Evolutionary conservation across 1,139 yeast species (phyloP).

Genomic region (Meyerozyma smithsonii): DNA sequence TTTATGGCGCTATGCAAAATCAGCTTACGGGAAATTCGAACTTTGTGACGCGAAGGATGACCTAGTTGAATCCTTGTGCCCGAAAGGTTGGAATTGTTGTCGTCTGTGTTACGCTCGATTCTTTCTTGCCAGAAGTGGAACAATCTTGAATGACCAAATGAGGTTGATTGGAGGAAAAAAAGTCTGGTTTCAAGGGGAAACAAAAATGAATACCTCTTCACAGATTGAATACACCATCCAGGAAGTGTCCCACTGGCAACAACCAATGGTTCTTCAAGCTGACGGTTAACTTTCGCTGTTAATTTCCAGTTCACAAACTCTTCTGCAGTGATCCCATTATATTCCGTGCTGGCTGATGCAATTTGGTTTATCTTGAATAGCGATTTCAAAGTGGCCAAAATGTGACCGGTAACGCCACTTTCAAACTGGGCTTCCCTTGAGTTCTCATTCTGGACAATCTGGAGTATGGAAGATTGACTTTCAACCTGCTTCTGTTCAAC

Average conservation of each 20-base stretch:
- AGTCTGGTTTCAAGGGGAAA: constrained; percentile 82
- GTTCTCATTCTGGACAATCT: constrained; percentile 11
- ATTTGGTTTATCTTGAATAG: constrained; percentile 46
- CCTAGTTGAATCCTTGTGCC: constrained; percentile 51
- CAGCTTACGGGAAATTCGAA: constrained; percentile 67
- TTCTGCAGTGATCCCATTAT: constrained; percentile 29
- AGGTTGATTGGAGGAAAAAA: constrained; percentile 77
- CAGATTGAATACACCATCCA: constrained; percentile 72
- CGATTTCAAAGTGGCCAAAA: constrained; percentile 52
- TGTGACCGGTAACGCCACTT: constrained; percentile 45
- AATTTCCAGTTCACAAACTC: constrained; percentile 73
- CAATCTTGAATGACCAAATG: constrained; percentile 85
- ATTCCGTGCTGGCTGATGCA: constrained; percentile 18
- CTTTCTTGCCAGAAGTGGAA: constrained; percentile 73
- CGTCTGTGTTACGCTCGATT: constrained; percentile 39
- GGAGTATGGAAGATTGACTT: constrained; percentile 5
- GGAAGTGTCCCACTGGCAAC: constrained; percentile 89
- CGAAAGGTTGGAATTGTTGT: constrained; percentile 7
- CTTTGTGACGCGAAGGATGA: constrained; percentile 74
- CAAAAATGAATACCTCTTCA: constrained; percentile 72
- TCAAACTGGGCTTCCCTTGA: constrained; percentile 30
- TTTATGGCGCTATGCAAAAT: constrained; percentile 77
- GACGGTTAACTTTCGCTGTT: constrained; percentile 82
- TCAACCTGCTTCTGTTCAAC: constrained; percentile 11
- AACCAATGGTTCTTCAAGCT: constrained; percentile 82